Percentiles rank a stretch among this genome's conserved stretches.
These are phyloP conservation scores for Ziziphus jujuba DNA, from an alignment of 306 rosid genomes.

Conservation along the genomic window DNA sequence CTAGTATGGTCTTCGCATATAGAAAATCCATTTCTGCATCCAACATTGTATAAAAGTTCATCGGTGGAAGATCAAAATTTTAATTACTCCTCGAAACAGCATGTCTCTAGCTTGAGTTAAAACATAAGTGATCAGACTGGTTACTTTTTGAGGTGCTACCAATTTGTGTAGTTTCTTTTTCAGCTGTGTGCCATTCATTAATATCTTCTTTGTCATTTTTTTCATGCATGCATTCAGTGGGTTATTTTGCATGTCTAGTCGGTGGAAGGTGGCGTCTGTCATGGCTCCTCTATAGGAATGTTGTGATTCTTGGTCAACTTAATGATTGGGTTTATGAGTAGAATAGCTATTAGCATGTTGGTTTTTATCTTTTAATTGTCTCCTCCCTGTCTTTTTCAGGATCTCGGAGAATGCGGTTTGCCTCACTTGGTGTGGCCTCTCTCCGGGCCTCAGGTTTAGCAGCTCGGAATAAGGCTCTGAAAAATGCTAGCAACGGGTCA, in stretches of 20 bases:
- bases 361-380: neutral
- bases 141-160: slow-evolving; percentile 4
- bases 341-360: neutral
- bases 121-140: neutral
- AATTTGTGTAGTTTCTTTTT: neutral
- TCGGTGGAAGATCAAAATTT: neutral
- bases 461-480: slow-evolving; percentile 30
- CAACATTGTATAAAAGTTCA: neutral
- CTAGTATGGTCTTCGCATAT: slow-evolving; percentile 1
- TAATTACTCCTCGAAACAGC: slow-evolving; percentile 6
- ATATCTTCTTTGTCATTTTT: neutral
- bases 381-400: slow-evolving; percentile 42
- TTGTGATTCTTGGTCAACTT: slow-evolving; percentile 3
- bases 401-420: slow-evolving; percentile 39
- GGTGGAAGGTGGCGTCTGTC: too few species aligned
- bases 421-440: slow-evolving; percentile 49
- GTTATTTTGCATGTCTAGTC: too few species aligned
- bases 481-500: slow-evolving; percentile 27
- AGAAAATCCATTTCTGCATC: neutral
- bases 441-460: slow-evolving; percentile 64
- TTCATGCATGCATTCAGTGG: too few species aligned
- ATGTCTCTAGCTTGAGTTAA: neutral
- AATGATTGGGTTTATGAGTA: neutral
- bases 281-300: neutral
- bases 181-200: neutral